Conservation (phyloP, 2,329 filamentous ascomycete species). For the Fusarium continuum region DNA sequence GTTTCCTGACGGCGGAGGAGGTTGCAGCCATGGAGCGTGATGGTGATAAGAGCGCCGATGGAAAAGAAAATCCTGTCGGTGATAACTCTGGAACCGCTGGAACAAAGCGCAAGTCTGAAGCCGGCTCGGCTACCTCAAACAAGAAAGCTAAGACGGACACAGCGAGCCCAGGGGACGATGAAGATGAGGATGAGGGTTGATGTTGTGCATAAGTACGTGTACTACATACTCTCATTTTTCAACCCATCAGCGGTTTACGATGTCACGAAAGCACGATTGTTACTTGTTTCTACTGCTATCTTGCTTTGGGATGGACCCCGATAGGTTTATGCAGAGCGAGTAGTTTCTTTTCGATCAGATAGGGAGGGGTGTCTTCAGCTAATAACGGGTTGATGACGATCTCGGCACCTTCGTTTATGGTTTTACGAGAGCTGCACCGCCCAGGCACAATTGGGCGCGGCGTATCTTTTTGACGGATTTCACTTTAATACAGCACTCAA, state of each 20-base stretch:
- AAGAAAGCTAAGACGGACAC: conserved; percentile 67
- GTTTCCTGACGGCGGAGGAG: conserved; percentile 96
- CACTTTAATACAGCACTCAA: conserved; percentile 50
- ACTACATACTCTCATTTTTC: conserved; percentile 39
- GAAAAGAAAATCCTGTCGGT: conserved; percentile 45
- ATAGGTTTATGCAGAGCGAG: conserved; percentile 1
- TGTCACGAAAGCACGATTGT: conserved; percentile 48
- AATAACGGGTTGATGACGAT: conserved; percentile 21
- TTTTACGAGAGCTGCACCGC: conserved; percentile 3
- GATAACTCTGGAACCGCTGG: conserved; percentile 49
- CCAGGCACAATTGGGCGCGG: not conserved
- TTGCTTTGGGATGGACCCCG: conserved; percentile 9
- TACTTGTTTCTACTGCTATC: conserved; percentile 33
- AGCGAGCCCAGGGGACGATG: conserved; percentile 50
- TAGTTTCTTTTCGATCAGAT: conserved; percentile 12
- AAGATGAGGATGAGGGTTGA: conserved; percentile 58
- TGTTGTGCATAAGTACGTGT: conserved; percentile 16
- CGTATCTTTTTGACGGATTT: conserved; percentile 26
- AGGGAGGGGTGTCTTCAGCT: conserved; percentile 17
- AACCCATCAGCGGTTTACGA: conserved; percentile 48
- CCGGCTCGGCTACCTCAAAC: conserved; percentile 56
- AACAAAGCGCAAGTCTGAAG: conserved; percentile 70
- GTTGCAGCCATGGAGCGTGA: conserved; percentile 86
- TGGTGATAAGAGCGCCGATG: conserved; percentile 56
- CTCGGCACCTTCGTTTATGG: conserved; percentile 28